A percentile compares a stretch with the other conserved stretches of the same genome.
Evolutionary conservation across 1,284 basidiomycete genomes (phyloP).

Genomic region (Exobasidium rhododendri): DNA sequence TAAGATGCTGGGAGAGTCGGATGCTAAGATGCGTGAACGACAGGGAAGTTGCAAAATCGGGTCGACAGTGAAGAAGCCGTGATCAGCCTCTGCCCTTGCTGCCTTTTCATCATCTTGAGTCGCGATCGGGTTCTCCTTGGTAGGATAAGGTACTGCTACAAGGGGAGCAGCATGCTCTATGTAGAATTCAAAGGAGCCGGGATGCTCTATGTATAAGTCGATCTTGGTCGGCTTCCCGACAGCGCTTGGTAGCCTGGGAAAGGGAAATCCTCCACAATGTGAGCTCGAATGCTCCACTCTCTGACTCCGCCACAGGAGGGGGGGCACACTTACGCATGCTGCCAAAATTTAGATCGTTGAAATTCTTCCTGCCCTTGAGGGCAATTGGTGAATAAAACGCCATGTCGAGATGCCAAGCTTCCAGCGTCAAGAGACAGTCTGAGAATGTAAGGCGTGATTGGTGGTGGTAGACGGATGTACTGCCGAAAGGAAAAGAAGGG

Average conservation of each 20-base stretch:
- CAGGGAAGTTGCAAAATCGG: constrained; percentile 35
- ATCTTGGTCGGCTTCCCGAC: constrained; percentile 25
- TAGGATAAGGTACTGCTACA: constrained; percentile 22
- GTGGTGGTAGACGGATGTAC: constrained; percentile 45
- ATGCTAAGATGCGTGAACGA: constrained; percentile 31
- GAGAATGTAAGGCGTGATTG: constrained; percentile 39
- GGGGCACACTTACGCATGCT: constrained; percentile 70
- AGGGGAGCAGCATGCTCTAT: constrained; percentile 40
- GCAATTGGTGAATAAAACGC: constrained; percentile 40
- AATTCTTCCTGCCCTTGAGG: constrained; percentile 65
- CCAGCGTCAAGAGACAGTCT: constrained; percentile 44
- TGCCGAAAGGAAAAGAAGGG: constrained; percentile 4
- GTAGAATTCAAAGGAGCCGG: constrained; percentile 49
- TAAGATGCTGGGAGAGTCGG: constrained; percentile 17
- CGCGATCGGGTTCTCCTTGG: constrained; percentile 16
- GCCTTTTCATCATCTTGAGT: constrained; percentile 15
- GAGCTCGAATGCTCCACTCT: too few species aligned
- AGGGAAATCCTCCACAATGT: not conserved
- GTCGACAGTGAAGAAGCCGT: constrained; percentile 47
- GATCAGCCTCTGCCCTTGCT: constrained; percentile 27
- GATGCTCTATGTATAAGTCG: constrained; percentile 31
- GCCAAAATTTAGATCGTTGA: constrained; percentile 69
- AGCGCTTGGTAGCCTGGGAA: constrained; percentile 18
- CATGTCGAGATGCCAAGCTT: constrained; percentile 31
- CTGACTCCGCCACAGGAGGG: too few species aligned